These are phyloP conservation scores for Nakataea oryzae DNA, from an alignment of 2,329 filamentous ascomycete genomes.

Conservation along the genomic window DNA sequence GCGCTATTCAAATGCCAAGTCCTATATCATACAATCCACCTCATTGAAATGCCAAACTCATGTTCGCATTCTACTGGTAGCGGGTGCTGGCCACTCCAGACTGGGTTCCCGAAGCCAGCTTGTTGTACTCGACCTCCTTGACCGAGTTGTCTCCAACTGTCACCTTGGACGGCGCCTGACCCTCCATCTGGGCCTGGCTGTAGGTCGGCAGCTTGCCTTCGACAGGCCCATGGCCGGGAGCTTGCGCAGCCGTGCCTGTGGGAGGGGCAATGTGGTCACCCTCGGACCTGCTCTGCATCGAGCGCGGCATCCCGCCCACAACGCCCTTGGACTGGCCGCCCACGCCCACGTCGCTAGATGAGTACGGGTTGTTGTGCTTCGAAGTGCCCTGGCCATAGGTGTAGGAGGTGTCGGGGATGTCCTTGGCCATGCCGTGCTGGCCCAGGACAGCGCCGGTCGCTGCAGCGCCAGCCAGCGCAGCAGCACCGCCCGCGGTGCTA, in stretches of 20 bases:
- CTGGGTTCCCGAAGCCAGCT: not conserved
- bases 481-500: too few species aligned
- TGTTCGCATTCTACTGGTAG: not conserved
- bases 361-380: not conserved
- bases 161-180: not conserved
- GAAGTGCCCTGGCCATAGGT: not conserved
- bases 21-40: not conserved
- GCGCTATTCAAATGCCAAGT: not conserved
- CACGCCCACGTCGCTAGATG: not conserved
- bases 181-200: not conserved
- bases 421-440: not conserved
- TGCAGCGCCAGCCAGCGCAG: too few species aligned
- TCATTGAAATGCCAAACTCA: not conserved
- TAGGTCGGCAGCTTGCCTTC: not conserved
- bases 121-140: slow-evolving; percentile 1
- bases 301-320: not conserved
- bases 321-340: not conserved
- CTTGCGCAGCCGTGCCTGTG: not conserved
- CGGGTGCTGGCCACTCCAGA: not conserved
- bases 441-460: not conserved
- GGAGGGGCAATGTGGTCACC: not conserved
- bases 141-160: not conserved
- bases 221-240: not conserved
- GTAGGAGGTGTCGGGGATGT: not conserved
- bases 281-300: not conserved